Evolutionary conservation across 208 protist genomes (phyloP).

Genomic region (Histomonas meleagridis): DNA sequence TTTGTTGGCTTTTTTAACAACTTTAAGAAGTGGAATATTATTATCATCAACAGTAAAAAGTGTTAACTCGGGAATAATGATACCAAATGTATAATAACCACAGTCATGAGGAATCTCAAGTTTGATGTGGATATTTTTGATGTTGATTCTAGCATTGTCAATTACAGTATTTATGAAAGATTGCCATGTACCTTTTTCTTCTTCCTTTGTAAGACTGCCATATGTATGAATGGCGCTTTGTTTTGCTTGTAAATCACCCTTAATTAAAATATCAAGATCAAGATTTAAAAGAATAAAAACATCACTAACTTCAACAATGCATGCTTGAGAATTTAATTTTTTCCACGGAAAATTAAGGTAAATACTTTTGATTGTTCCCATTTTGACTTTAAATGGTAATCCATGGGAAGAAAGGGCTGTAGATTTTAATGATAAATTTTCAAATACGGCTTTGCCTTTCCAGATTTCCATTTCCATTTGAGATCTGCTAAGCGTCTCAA

Average conservation of each 20-base stretch:
- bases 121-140: background rate
- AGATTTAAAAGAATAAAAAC: background rate
- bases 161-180: conserved; percentile 23
- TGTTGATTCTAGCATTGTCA: background rate
- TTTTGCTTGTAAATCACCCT: background rate
- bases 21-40: background rate
- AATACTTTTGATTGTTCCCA: background rate
- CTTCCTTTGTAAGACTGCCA: background rate
- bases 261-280: background rate
- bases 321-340: background rate
- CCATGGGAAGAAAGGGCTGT: background rate
- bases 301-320: background rate
- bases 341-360: conserved; percentile 20
- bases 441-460: background rate
- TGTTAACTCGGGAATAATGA: background rate
- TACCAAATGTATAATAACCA: background rate
- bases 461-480: conserved; percentile 26
- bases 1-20: background rate
- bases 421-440: background rate
- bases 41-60: background rate
- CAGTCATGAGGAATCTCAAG: background rate
- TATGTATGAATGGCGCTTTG: background rate
- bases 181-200: background rate
- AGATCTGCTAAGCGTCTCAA: background rate
- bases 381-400: background rate